Base-by-base conservation (phyloP, 1,139 yeast genomes). In the Meyerozyma athensensis region DNA sequence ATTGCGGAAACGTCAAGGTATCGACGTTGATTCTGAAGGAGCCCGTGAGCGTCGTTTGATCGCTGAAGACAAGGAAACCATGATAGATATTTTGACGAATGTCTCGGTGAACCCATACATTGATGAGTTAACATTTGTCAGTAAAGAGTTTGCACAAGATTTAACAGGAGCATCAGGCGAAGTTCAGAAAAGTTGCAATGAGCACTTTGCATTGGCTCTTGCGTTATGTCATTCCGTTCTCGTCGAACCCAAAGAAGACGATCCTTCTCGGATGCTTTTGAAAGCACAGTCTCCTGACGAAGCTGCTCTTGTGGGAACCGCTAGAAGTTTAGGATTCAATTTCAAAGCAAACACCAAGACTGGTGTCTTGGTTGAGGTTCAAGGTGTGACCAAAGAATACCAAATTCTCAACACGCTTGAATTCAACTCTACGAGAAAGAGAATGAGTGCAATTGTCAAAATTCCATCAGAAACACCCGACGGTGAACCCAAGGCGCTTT, bases 391-490 rank as follows among this genome's bases (percentile, higher is more conserved):
- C 5, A 58, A 63, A 38, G 72, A 67, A 40, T 74, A 68, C 47
- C 75, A 70, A 45, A 56, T 77, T 5, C 58, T 77, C 39, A 75
- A 73, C 49, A 58, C 70, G 2, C 59, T 78, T 32, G 81, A 79
- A 39, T 78, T 78, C 56, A 73, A 70, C 46, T 69, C 75, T 10
- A 69, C 76, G 2, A 62, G 76, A 50, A 70, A 69, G 52, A 46
- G 97, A 68, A 92, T 90, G 97, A 86, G 96, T 70, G 89, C 92
- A 10, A 86, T 92, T 47, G 75, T 90, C 32, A 69, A 85, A 76
- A 57, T 66, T 3, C 79, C 80, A 6, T 59, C 62, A 23, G 57
- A 53, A 19, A 46, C 46, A 10, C 58, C 55, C 18, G 50, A 54
- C 13, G 69, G 54, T 14, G 66, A 63, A 45, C 61, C 65, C 7